These are phyloP conservation scores for Starmerella stellata DNA, from an alignment of 805 yeast species.

Conservation along the genomic window DNA sequence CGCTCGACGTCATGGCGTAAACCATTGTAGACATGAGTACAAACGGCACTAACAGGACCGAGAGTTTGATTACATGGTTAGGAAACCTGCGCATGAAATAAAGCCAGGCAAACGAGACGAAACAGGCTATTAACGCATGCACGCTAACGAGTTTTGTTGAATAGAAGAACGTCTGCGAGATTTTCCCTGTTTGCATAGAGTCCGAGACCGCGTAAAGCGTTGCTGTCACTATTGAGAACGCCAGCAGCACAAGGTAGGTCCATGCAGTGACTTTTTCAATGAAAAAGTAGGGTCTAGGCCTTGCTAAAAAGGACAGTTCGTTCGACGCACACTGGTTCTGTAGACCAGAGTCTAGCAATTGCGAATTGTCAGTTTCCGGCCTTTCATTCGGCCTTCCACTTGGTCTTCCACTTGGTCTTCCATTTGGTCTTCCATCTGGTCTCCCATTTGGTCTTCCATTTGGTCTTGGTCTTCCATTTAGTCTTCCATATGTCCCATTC, in stretches of 20 bases:
- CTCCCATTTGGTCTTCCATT: neutral
- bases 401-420: neutral
- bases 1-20: slow-evolving; percentile 8
- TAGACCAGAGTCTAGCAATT: neutral
- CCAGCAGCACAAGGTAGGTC: slow-evolving; percentile 8
- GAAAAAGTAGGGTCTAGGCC: neutral
- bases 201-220: slow-evolving; percentile 11
- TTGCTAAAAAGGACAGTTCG: neutral
- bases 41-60: slow-evolving; percentile 14
- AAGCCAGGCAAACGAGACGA: slow-evolving; percentile 14
- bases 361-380: too few relatives aligned
- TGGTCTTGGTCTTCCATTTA: neutral
- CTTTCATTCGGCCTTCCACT: neutral
- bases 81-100: slow-evolving; percentile 12
- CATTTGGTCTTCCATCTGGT: neutral
- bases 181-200: slow-evolving; percentile 6
- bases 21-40: slow-evolving; percentile 5
- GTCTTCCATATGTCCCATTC: too few relatives aligned
- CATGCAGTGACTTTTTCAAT: slow-evolving; percentile 11
- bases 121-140: slow-evolving; percentile 8
- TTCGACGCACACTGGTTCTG: neutral
- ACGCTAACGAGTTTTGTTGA: slow-evolving; percentile 9
- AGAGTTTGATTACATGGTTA: slow-evolving; percentile 12
- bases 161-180: slow-evolving; percentile 13
- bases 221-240: slow-evolving; percentile 15